phyloP scores from a whole-genome alignment of 176 grass and related monocot species.

The Metroxylon sagu region DNA sequence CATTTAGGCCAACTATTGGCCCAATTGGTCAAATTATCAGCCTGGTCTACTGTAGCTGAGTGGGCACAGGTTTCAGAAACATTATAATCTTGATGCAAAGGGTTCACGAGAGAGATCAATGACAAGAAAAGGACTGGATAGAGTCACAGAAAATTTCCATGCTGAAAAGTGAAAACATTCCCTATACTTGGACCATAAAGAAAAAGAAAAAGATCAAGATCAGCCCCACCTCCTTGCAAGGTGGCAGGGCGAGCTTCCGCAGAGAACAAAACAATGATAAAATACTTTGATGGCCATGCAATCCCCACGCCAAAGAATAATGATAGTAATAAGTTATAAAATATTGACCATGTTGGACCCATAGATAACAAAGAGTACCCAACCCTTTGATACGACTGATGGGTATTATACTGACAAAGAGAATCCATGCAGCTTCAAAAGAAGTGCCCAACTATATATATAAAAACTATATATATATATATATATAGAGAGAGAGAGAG shows the following conservation, averaged over 20 bases:
- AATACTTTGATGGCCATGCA: not conserved
- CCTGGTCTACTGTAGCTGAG: too few relatives aligned
- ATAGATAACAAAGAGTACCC: slow-evolving; percentile 10
- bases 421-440: slow-evolving; percentile 30
- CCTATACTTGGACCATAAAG: not conserved
- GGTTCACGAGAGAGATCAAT: not conserved
- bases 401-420: slow-evolving; percentile 34
- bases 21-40: too few relatives aligned
- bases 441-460: slow-evolving; percentile 14
- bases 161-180: slow-evolving; percentile 4
- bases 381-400: slow-evolving; percentile 25
- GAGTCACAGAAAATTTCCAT: not conserved
- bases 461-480: not conserved
- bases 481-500: not conserved
- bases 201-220: not conserved
- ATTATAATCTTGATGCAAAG: too few relatives aligned
- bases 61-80: too few relatives aligned
- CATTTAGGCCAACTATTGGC: too few relatives aligned
- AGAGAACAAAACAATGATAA: not conserved
- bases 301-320: not conserved
- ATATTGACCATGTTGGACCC: slow-evolving; percentile 11
- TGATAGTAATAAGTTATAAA: not conserved
- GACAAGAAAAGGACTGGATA: not conserved
- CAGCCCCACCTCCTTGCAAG: not conserved
- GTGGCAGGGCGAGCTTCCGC: not conserved